A percentile compares a stretch with the other conserved stretches of the same genome.
Conservation (phyloP, 371 early-diverging fungal genomes). For the Enterocytospora artemiae region DNA sequence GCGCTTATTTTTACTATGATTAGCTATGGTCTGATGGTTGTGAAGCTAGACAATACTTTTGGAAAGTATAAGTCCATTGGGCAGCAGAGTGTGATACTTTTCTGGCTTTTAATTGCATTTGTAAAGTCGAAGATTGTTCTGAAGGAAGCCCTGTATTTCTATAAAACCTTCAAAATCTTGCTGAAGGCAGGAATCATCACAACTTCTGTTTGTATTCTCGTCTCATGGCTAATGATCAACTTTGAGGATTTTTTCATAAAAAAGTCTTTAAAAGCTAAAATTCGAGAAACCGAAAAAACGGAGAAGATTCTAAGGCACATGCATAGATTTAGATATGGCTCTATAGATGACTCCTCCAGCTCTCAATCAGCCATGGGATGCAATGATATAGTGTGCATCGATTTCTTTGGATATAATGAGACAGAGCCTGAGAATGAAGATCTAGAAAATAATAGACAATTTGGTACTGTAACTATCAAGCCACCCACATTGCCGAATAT, state of each 20-base stretch:
- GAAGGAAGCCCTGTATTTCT: too few relatives aligned
- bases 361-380: constrained; percentile 11
- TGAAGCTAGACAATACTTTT: too few relatives aligned
- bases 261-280: constrained; percentile 45
- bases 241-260: constrained; percentile 50
- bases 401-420: not conserved
- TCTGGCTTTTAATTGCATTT: too few relatives aligned
- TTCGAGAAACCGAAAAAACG: constrained; percentile 47
- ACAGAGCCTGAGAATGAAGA: constrained; percentile 1
- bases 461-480: constrained; percentile 25
- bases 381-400: constrained; percentile 30
- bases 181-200: too few relatives aligned
- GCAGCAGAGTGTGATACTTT: too few relatives aligned
- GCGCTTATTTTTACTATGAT: too few relatives aligned
- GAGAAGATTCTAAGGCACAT: constrained; percentile 52
- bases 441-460: constrained; percentile 6
- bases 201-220: too few relatives aligned
- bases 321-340: constrained; percentile 53
- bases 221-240: too few relatives aligned
- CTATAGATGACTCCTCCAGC: constrained; percentile 1
- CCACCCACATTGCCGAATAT: constrained; percentile 47
- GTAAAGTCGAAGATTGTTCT: too few relatives aligned
- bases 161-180: too few relatives aligned
- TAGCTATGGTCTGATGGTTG: too few relatives aligned
- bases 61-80: too few relatives aligned